Evolutionary conservation across 2,329 filamentous ascomycete genomes (phyloP).

Genomic region (Aspergillus sp.): DNA sequence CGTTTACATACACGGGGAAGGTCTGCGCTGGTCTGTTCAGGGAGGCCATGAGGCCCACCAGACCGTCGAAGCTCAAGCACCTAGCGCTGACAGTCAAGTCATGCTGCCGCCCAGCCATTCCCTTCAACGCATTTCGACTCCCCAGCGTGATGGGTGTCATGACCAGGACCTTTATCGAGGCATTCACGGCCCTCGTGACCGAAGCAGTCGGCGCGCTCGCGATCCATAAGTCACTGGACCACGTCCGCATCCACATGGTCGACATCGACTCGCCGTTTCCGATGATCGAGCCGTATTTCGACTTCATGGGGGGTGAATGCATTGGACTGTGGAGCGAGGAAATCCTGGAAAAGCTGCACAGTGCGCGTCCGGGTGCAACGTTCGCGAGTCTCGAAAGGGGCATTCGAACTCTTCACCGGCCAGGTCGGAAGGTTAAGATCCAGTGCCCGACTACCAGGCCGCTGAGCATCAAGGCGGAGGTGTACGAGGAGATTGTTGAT

Average conservation of each 20-base stretch:
- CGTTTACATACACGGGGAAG: conserved; percentile 62
- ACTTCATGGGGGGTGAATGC: conserved; percentile 51
- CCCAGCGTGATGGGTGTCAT: conserved; percentile 62
- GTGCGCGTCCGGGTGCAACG: conserved; percentile 47
- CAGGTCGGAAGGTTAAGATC: conserved; percentile 22
- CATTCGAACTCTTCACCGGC: conserved; percentile 41
- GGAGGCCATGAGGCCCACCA: not conserved
- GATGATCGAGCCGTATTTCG: conserved; percentile 63
- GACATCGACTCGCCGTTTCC: conserved; percentile 64
- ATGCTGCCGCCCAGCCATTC: conserved; percentile 50
- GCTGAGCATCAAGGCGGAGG: conserved; percentile 30
- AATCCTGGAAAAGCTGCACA: conserved; percentile 53
- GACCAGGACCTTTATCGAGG: conserved; percentile 61
- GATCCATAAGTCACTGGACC: conserved; percentile 50
- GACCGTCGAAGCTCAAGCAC: conserved; percentile 44
- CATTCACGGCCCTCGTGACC: conserved; percentile 60
- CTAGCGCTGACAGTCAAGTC: conserved; percentile 67
- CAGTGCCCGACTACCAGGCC: conserved; percentile 31
- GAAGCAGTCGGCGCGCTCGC: conserved; percentile 53
- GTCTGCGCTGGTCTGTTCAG: conserved; percentile 61
- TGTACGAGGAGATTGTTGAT: conserved; percentile 33
- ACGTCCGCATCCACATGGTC: conserved; percentile 63
- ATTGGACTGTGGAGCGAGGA: conserved; percentile 63
- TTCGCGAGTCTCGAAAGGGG: conserved; percentile 57
- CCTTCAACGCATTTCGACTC: no score